phyloP scores from a whole-genome alignment of 1,284 basidiomycete species.

The Pseudozyma sp. region DNA sequence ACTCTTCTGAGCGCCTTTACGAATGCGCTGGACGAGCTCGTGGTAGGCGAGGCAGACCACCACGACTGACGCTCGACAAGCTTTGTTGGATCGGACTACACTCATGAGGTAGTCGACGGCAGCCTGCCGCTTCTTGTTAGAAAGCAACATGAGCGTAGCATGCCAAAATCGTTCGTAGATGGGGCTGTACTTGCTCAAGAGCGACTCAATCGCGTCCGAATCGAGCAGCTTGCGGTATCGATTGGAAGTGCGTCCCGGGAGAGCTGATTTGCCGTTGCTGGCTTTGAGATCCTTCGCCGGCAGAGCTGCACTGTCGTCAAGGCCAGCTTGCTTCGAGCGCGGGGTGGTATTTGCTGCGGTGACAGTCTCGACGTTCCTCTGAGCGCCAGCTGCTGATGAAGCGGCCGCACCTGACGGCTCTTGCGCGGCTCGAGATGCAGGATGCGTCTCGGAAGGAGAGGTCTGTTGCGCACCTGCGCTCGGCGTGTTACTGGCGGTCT shows the following conservation, averaged over 20 bases:
- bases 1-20: conserved; percentile 15
- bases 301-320: background rate
- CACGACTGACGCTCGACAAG: conserved; percentile 51
- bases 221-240: conserved; percentile 46
- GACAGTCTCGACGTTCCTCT: background rate
- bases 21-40: conserved; percentile 46
- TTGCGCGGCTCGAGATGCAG: background rate
- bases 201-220: conserved; percentile 50
- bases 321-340: background rate
- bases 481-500: conserved; percentile 27
- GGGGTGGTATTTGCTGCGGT: background rate
- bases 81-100: conserved; percentile 38
- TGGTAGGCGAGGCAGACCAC: conserved; percentile 55
- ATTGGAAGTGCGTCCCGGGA: conserved; percentile 18
- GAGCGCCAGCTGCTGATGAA: conserved; percentile 1
- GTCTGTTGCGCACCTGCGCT: conserved; percentile 7
- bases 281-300: conserved; percentile 5
- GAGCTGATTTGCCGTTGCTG: conserved; percentile 12
- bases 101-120: conserved; percentile 52
- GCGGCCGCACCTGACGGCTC: conserved; percentile 5
- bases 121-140: conserved; percentile 37
- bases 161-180: conserved; percentile 55
- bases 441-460: conserved; percentile 7
- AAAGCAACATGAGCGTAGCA: conserved; percentile 40
- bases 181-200: conserved; percentile 54